These are phyloP conservation scores for Quercus glauca DNA, from an alignment of 306 rosid species.

Conservation along the genomic window DNA sequence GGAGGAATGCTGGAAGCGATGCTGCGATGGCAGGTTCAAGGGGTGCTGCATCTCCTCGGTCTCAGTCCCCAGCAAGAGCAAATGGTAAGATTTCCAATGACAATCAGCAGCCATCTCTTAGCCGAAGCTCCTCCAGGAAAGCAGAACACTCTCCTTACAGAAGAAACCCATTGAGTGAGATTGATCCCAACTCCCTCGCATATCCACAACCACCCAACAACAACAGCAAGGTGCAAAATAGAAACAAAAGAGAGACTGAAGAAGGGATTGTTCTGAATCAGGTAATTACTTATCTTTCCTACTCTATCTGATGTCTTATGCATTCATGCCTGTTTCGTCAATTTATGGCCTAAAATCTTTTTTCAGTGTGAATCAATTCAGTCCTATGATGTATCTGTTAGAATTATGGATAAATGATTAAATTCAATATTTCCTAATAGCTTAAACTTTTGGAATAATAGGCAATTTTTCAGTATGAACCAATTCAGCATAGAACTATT, in stretches of 20 bases:
- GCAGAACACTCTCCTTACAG: constrained; percentile 85
- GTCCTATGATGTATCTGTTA: no score
- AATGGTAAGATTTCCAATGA: constrained; percentile 37
- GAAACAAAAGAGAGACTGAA: constrained; percentile 45
- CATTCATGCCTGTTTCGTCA: not conserved
- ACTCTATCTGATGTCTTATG: not conserved
- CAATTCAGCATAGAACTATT: no score
- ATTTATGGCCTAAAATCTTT: not conserved
- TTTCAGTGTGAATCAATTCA: no score
- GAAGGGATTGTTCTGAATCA: constrained; percentile 34
- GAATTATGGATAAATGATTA: no score
- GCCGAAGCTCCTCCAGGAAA: constrained; percentile 81
- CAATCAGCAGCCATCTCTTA: constrained; percentile 56
- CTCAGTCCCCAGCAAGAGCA: constrained; percentile 67
- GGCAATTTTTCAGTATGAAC: no score
- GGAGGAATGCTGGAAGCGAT: constrained; percentile 61
- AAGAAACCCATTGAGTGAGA: constrained; percentile 81
- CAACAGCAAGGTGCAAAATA: constrained; percentile 37
- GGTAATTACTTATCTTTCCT: constrained; percentile 32
- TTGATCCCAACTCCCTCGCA: constrained; percentile 65
- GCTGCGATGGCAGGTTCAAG: constrained; percentile 39
- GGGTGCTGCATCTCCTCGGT: constrained; percentile 67
- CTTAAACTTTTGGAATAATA: no score
- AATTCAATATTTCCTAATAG: no score
- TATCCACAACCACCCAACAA: constrained; percentile 40